phyloP scores from a whole-genome alignment of 2,329 filamentous ascomycete species.

The Apiospora rasikravindrae region DNA sequence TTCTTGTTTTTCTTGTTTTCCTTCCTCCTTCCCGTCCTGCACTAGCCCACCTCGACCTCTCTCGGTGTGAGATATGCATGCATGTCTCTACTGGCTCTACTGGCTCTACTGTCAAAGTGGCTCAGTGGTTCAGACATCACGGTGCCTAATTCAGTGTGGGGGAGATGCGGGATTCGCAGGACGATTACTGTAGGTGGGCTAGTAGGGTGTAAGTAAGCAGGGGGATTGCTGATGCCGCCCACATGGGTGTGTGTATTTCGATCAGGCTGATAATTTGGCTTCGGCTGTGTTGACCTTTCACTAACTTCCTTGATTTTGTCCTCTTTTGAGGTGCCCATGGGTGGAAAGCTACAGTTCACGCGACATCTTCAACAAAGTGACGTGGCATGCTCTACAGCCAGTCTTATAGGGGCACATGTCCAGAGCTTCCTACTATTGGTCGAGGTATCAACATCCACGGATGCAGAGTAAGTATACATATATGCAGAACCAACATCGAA shows the following conservation, averaged over 20 bases:
- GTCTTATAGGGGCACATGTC: conserved; percentile 15
- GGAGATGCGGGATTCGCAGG: background rate
- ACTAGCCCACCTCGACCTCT: background rate
- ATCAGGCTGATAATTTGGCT: conserved; percentile 2
- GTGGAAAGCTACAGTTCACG: background rate
- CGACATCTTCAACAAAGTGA: background rate
- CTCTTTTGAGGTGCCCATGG: background rate
- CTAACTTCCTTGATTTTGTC: background rate
- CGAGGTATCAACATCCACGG: background rate
- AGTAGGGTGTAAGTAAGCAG: background rate
- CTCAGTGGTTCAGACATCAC: conserved; percentile 2
- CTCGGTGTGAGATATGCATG: conserved; percentile 13
- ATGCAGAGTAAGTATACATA: background rate
- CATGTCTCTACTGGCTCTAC: conserved; percentile 3
- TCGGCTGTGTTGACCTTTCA: background rate
- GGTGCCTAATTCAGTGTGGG: conserved; percentile 12
- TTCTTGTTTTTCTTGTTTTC: background rate
- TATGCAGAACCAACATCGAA: background rate
- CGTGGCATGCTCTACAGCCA: conserved; percentile 13
- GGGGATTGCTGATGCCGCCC: background rate
- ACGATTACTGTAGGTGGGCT: background rate
- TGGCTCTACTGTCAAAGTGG: background rate
- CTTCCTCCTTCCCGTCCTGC: background rate
- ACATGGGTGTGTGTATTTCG: background rate
- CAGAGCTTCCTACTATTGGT: background rate